Conservation (phyloP, 495 filamentous ascomycete species). For the Xylaria cubensis region DNA sequence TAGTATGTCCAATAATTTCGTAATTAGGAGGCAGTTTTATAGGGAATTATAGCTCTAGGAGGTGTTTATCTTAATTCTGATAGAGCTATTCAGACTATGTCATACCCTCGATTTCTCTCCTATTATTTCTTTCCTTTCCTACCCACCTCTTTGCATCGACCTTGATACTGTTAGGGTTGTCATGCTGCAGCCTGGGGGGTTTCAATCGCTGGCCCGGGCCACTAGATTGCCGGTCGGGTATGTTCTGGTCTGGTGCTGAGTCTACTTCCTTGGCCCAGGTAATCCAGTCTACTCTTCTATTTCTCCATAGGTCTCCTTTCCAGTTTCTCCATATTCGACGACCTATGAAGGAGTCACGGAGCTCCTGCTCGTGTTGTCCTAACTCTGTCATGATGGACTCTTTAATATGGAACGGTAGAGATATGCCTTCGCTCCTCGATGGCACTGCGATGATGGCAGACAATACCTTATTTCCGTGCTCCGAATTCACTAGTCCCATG, state of each 20-base stretch:
- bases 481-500: conserved; percentile 70
- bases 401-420: conserved; percentile 61
- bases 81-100: conserved; percentile 13
- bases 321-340: conserved; percentile 90
- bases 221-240: conserved; percentile 11
- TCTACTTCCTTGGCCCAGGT: conserved; percentile 66
- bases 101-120: background rate
- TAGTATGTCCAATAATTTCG: background rate
- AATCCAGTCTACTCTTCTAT: conserved; percentile 72
- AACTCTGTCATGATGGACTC: conserved; percentile 57
- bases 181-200: background rate
- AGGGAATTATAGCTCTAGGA: background rate
- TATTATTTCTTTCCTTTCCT: conserved; percentile 18
- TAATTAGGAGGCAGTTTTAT: background rate
- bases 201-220: conserved; percentile 6
- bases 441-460: conserved; percentile 75
- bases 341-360: conserved; percentile 78
- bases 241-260: conserved; percentile 27
- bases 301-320: conserved; percentile 80
- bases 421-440: conserved; percentile 48
- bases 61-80: background rate
- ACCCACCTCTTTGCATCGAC: conserved; percentile 1
- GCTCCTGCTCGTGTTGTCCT: conserved; percentile 59
- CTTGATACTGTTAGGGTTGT: conserved; percentile 21
- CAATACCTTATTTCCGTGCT: conserved; percentile 77